A percentile compares a stretch with the other conserved stretches of the same genome.
Conservation (phyloP, 2,329 filamentous ascomycete genomes). For the Ambrosiella xylebori region DNA sequence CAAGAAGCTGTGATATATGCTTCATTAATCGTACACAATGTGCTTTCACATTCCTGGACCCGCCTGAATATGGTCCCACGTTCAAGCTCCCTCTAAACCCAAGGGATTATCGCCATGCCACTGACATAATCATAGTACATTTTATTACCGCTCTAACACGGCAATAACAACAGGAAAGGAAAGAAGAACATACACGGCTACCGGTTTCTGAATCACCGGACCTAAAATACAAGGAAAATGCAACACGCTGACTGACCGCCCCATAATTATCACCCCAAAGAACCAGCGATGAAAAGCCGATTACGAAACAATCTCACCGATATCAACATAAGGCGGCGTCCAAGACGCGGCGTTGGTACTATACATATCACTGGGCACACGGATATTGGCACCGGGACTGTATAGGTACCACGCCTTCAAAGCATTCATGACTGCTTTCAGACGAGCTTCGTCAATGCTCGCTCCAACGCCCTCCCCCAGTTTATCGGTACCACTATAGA, state of each 20-base stretch:
- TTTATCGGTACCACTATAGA: conserved; percentile 82
- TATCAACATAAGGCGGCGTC: conserved; percentile 51
- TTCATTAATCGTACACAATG: conserved; percentile 13
- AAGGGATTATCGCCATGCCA: neutral
- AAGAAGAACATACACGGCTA: conserved; percentile 13
- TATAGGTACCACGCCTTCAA: conserved; percentile 96
- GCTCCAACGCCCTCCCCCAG: conserved; percentile 76
- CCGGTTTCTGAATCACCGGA: neutral
- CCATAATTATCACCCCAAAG: neutral
- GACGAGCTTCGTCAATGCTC: conserved; percentile 59
- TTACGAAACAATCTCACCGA: conserved; percentile 47
- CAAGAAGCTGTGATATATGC: conserved; percentile 12
- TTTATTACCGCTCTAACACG: neutral
- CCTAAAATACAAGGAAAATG: conserved; percentile 7
- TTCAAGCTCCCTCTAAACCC: neutral
- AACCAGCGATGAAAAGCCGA: neutral
- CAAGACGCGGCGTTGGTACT: conserved; percentile 42
- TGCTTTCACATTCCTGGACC: neutral
- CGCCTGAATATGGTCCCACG: neutral
- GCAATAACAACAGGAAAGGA: neutral
- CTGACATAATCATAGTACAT: conserved; percentile 3
- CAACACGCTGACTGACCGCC: neutral
- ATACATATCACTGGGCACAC: conserved; percentile 54
- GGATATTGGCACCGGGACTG: conserved; percentile 49
- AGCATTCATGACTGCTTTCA: conserved; percentile 65